Percentiles rank a stretch among this genome's conserved stretches.
phyloP scores from a whole-genome alignment of 2,329 filamentous ascomycete genomes.

The Monascus ruber region DNA sequence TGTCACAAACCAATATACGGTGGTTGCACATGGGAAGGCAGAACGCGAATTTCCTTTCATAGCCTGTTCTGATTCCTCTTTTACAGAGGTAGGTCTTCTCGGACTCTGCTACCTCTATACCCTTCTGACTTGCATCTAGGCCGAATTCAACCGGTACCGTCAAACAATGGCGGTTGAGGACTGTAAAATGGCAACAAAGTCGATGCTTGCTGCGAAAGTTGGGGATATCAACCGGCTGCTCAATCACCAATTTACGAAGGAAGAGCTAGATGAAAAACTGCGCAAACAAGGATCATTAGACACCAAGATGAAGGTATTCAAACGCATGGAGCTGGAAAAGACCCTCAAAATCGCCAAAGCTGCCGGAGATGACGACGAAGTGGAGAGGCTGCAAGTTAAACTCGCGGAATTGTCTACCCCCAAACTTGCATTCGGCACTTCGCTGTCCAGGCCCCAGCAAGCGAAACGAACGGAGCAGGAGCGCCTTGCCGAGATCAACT shows the following conservation, averaged over 20 bases:
- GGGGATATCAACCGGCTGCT: slow-evolving; percentile 70
- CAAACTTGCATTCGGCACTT: slow-evolving; percentile 63
- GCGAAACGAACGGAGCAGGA: slow-evolving; percentile 59
- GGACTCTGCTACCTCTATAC: not conserved
- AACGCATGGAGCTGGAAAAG: slow-evolving; percentile 56
- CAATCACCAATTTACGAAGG: slow-evolving; percentile 69
- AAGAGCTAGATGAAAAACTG: slow-evolving; percentile 70
- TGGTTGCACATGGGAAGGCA: slow-evolving; percentile 70
- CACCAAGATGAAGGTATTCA: slow-evolving; percentile 53
- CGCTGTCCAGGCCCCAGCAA: slow-evolving; percentile 46
- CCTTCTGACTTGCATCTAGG: slow-evolving; percentile 31
- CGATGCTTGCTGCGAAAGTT: slow-evolving; percentile 58
- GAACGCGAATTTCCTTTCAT: slow-evolving; percentile 83
- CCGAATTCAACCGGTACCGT: slow-evolving; percentile 72
- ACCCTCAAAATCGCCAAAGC: slow-evolving; percentile 56
- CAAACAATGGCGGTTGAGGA: slow-evolving; percentile 61
- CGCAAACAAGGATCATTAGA: slow-evolving; percentile 58
- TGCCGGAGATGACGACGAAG: slow-evolving; percentile 50
- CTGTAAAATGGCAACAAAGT: slow-evolving; percentile 61
- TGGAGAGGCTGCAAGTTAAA: slow-evolving; percentile 38
- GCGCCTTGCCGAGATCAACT: slow-evolving; percentile 70
- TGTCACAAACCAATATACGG: slow-evolving; percentile 74
- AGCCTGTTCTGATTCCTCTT: slow-evolving; percentile 70
- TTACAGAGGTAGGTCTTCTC: slow-evolving; percentile 58
- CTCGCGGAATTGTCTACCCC: slow-evolving; percentile 39